A percentile compares a stretch with the other conserved stretches of the same genome.
Conservation (phyloP, 306 rosid species). For the Pyrus pyrifolia region DNA sequence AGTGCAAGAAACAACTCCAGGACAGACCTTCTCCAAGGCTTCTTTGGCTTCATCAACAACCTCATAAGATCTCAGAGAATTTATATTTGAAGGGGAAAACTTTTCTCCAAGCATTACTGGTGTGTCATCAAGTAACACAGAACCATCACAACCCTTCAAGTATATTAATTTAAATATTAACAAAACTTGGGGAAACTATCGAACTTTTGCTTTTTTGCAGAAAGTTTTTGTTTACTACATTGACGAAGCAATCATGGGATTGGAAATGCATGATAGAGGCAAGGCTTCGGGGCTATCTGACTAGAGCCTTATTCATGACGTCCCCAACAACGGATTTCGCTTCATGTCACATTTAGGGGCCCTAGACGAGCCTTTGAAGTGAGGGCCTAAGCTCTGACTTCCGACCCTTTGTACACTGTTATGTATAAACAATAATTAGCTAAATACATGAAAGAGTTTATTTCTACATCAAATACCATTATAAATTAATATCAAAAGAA, state of each 20-base stretch:
- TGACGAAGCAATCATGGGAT: conserved; percentile 84
- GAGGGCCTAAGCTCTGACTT: too few relatives aligned
- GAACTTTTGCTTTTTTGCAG: background rate
- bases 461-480: too few relatives aligned
- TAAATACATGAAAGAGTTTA: too few relatives aligned
- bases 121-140: conserved; percentile 85
- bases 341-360: conserved; percentile 36
- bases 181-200: background rate
- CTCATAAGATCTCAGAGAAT: conserved; percentile 72
- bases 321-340: conserved; percentile 52
- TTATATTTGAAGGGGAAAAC: conserved; percentile 63
- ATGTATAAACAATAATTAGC: too few relatives aligned
- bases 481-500: too few relatives aligned
- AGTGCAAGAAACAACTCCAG: conserved; percentile 83
- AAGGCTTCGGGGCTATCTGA: conserved; percentile 58
- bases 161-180: background rate
- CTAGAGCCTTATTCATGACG: conserved; percentile 54
- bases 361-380: too few relatives aligned
- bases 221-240: conserved; percentile 23
- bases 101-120: conserved; percentile 83
- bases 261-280: conserved; percentile 94
- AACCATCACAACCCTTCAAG: conserved; percentile 78
- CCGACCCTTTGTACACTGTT: too few relatives aligned
- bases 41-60: conserved; percentile 68
- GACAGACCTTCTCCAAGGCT: conserved; percentile 54